A percentile compares a stretch with the other conserved stretches of the same genome.
Conservation (phyloP, 2,329 filamentous ascomycete species). For the Sporothrix phasma region DNA sequence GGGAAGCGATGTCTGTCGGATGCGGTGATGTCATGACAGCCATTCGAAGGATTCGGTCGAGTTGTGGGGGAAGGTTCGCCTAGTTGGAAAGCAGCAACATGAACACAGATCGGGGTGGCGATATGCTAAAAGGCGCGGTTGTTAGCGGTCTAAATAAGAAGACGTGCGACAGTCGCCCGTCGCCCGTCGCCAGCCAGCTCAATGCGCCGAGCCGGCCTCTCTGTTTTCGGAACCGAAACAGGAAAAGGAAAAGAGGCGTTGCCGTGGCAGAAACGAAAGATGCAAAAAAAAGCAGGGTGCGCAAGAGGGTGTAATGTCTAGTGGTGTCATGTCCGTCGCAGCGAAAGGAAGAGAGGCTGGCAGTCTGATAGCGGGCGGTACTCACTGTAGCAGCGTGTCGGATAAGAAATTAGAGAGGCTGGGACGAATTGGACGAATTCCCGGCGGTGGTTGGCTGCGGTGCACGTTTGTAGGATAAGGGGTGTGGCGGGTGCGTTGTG, state of each 20-base stretch:
- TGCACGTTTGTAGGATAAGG: background rate
- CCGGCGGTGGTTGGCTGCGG: conserved; percentile 11
- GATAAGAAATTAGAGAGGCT: conserved; percentile 5
- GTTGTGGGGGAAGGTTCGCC: conserved; percentile 19
- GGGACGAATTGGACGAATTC: conserved; percentile 14
- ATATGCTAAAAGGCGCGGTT: background rate
- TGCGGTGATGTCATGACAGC: conserved; percentile 45
- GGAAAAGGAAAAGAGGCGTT: background rate
- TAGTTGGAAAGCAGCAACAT: conserved; percentile 29
- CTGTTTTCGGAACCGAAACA: background rate
- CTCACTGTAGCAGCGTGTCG: background rate
- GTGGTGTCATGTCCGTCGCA: background rate
- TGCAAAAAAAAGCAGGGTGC: background rate
- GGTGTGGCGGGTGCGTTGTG: conserved; percentile 12
- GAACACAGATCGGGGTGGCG: conserved; percentile 22
- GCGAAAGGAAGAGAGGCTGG: background rate
- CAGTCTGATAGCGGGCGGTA: background rate
- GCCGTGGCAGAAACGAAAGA: background rate
- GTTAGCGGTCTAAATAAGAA: conserved; percentile 3
- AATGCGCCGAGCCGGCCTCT: background rate
- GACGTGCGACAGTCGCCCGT: too few species aligned
- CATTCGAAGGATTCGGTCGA: conserved; percentile 27
- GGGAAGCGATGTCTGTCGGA: conserved; percentile 29
- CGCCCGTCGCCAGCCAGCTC: background rate
- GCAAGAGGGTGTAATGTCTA: background rate